Percentiles rank a stretch among this genome's conserved stretches.
Evolutionary conservation across 352 stramenopile genomes (phyloP).

Genomic region (Elongisporangium prolatum): DNA sequence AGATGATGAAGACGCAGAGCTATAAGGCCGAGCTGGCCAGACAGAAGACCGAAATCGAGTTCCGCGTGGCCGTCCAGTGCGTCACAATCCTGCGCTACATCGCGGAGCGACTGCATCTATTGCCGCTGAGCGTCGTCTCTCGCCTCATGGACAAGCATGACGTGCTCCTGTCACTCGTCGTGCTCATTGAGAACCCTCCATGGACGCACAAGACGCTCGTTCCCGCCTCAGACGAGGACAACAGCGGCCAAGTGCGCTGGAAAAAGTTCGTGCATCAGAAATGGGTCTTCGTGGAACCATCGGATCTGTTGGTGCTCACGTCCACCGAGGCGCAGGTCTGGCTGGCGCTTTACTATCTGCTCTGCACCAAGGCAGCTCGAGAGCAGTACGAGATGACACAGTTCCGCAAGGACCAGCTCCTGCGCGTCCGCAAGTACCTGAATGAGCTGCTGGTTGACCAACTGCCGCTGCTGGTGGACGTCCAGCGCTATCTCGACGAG

Average conservation of each 20-base stretch:
- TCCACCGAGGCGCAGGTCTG: constrained; percentile 93
- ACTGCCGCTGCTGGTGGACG: constrained; percentile 90
- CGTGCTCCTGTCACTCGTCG: constrained; percentile 88
- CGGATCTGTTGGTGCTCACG: constrained; percentile 90
- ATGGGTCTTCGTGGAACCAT: constrained; percentile 82
- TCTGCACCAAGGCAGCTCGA: constrained; percentile 88
- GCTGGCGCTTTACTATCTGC: constrained; percentile 93
- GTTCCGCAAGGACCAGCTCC: constrained; percentile 91
- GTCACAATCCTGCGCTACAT: constrained; percentile 89
- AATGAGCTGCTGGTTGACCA: constrained; percentile 95
- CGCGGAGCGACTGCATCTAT: constrained; percentile 80
- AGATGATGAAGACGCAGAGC: constrained; percentile 56
- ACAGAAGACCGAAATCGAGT: constrained; percentile 85
- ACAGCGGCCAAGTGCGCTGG: constrained; percentile 54
- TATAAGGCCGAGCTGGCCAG: constrained; percentile 53
- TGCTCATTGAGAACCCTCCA: constrained; percentile 94
- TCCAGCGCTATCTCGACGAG: constrained; percentile 95
- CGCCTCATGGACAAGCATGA: constrained; percentile 97
- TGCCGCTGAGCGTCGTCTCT: constrained; percentile 86
- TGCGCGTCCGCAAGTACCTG: constrained; percentile 93
- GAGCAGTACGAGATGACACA: constrained; percentile 94
- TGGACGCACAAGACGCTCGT: constrained; percentile 87
- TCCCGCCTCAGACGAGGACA: constrained; percentile 8
- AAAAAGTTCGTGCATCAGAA: constrained; percentile 93
- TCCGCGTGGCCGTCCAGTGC: constrained; percentile 78